Base-by-base conservation (phyloP, 129 eudicot genomes). In the Cynara cardunculus region DNA sequence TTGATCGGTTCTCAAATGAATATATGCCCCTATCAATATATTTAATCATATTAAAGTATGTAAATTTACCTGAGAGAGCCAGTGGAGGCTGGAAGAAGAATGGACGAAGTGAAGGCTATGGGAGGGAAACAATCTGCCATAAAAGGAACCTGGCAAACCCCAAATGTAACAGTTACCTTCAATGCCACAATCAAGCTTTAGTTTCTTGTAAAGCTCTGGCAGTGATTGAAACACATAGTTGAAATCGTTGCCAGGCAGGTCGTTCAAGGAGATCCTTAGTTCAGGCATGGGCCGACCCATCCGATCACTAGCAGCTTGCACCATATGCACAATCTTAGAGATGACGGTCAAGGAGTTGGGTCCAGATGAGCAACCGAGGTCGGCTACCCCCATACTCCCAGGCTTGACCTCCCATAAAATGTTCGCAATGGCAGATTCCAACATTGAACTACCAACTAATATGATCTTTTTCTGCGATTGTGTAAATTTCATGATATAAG, bases 341-440 rank as follows among this genome's bases (percentile, higher is more conserved):
- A 89, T 37, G 5, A 73, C 83, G 19, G 80, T 31, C 61, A 89
- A 70, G 10, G 89, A 71, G 83, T 90, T 93, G 5, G 90, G 93
- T 44, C 96, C 96, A 1, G 96, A 89, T 2, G 96, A 89, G 67
- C 97, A 90, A 5, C 96, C 97, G 2, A 90, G 72, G 80, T 93
- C 97, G 7, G 93, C 97, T 18, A 93, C 74, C 13, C 92, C 89
- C 84, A 93, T 84, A 87, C 88, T 85, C 25, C 71, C 71, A 0
- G 93, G 96, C 12, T 69, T 32, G 26, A 83, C 69, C 71, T 72
- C 77, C 34, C 19, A 37, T 66, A 92, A 19, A 7, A 82, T 24
- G 2, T 76, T 76, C 21, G 7, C 27, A 46, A 88, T 68, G 16
- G 91, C 91, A 70, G 76, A 77, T 61, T 82, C 80, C 18, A 85